Base-by-base conservation (phyloP, 352 stramenopile species). In the Globisporangium paroecandrum region DNA sequence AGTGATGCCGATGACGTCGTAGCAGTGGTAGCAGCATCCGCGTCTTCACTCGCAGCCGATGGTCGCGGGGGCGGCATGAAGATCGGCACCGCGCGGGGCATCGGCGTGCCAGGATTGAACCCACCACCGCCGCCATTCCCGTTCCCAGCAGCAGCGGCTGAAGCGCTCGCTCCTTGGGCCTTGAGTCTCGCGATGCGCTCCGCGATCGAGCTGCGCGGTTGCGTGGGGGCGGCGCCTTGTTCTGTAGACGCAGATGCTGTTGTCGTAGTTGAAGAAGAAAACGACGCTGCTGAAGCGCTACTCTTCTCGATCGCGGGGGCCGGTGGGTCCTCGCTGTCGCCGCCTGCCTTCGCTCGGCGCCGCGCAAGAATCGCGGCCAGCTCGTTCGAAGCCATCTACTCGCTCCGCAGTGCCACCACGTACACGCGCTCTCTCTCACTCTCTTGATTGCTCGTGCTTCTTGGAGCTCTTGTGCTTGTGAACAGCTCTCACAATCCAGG, bases 351-450 rank as follows among this genome's bases (percentile, higher is more conserved):
- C 34, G 83, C 83, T 32, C 88, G 81, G 54, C 88, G 85, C 22
- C 86, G 79, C 41, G 88, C 88, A 25, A 95, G 78, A 67, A 94
- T 93, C 66, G 88, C 82, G 49, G 85, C 84, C 65, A 95, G 69
- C 75, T 95, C 88, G 74, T 90, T 94, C 70, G 86, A 78, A 61
- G 86, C 82, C 86, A 94, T 94, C 38, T 60, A 32, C 8, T 43
- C 10, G 51, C 27, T 24, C 20, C 29, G 56, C 29, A 12, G 36
- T 56, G 13, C 12, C 46, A 59, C 25, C 47, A 56, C 58, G 5
- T n/a, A 22, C n/a, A 32, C 24, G 20, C 36, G n/a, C 9, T 38
- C 27, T 9, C 22, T 32, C 34, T 38, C 27, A 2, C 22, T 34
- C 51, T 38, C 34, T 38, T 38, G 34, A 38, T 38, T 38, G 34